Evolutionary conservation across 805 yeast species (phyloP).

Genomic region (Metschnikowia drakensbergensis): DNA sequence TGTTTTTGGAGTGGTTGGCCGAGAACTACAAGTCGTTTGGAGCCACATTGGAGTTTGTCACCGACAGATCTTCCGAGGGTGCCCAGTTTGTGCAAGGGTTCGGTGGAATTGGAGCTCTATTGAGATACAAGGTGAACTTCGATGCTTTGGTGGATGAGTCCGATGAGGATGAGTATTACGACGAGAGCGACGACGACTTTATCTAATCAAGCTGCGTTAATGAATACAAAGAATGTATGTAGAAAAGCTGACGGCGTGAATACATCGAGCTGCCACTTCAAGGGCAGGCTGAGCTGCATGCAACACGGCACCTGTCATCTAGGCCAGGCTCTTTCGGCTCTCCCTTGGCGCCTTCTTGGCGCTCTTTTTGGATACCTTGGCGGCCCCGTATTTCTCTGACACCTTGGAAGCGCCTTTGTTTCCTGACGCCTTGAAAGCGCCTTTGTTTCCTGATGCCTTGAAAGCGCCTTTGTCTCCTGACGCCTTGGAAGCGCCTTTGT

Average conservation of each 20-base stretch:
- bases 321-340: no score
- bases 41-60: conserved; percentile 92
- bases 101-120: conserved; percentile 97
- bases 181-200: conserved; percentile 52
- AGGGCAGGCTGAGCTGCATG: no score
- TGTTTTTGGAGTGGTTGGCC: conserved; percentile 95
- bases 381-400: no score
- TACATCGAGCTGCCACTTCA: no score
- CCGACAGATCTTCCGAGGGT: conserved; percentile 96
- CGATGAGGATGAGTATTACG: conserved; percentile 82
- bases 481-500: neutral
- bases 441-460: no score
- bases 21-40: conserved; percentile 94
- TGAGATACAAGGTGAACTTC: conserved; percentile 95
- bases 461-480: no score
- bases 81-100: conserved; percentile 97
- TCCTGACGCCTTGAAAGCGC: neutral
- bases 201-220: conserved; percentile 18
- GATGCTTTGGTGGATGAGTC: conserved; percentile 89
- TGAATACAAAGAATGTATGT: neutral
- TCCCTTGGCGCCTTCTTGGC: no score
- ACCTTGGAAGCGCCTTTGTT: neutral
- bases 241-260: neutral
- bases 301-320: no score
- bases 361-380: no score